Conservation (phyloP, 345 rosid species). For the Psidium friedrichsthalianum region DNA sequence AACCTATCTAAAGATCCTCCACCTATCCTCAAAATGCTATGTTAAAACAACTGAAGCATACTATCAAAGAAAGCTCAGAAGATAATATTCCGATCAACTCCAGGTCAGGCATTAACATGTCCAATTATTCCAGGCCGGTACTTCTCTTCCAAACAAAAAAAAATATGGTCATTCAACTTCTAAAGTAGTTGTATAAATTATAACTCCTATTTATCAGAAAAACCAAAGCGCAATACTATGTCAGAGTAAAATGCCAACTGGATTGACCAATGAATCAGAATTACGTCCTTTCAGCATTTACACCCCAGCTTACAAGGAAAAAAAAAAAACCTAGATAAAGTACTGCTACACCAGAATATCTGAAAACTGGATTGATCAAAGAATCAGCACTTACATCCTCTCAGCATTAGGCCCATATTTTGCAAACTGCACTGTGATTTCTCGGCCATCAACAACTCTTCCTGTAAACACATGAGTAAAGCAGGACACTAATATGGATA, state of each 20-base stretch:
- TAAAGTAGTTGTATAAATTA: not conserved
- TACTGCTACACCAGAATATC: not conserved
- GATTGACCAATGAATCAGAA: not conserved
- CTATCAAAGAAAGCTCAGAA: not conserved
- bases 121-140: not conserved
- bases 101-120: not conserved
- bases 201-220: not conserved
- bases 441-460: conserved; percentile 89
- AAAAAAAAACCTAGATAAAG: not conserved
- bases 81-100: not conserved
- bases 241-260: not conserved
- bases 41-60: not conserved
- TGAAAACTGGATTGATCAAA: not conserved
- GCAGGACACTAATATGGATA: not conserved
- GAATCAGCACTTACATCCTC: conserved; percentile 50
- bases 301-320: not conserved
- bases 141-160: not conserved
- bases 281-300: not conserved
- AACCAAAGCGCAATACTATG: not conserved
- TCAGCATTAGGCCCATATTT: conserved; percentile 97
- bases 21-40: not conserved
- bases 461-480: conserved; percentile 32
- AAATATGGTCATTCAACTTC: not conserved
- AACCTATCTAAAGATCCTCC: not conserved
- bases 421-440: conserved; percentile 95